Base-by-base conservation (phyloP, 768 basidiomycete genomes). In the Rhodotorula paludigena region DNA sequence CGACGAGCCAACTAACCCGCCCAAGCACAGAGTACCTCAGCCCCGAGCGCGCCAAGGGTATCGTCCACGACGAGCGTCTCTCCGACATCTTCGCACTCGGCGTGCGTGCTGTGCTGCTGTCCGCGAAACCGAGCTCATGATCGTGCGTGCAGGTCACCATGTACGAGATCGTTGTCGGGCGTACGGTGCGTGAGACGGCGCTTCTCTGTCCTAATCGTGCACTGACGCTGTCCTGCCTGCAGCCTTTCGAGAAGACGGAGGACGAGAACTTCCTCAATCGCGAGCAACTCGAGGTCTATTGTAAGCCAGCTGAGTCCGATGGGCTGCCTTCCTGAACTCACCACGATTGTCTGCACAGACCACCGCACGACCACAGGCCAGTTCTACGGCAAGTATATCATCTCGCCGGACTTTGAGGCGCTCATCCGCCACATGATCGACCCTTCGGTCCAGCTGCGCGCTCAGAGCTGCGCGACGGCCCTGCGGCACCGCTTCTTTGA, bases 51-150 rank as follows among this genome's bases (percentile, higher is more conserved):
- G 92, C 94, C 3, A 84, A 87, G 42, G 92, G 92, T 14, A 81
- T 87, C 52, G 85, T 85, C 12, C 94, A 99, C 74, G 94, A 99
- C 77, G 97, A 94, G 54, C 87, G 94, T 52, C 89, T 92, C 78
- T 88, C 89, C 1, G 94, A 81, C 60, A 76, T 81, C 30, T 81
- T 80, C 79, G 77, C 79, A 2, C 66, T 81, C 3, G 81, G 80
- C 9, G 80, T 81, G 53, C 51, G 39, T 52, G 20, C 3, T 4
- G 20, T n/a, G 16, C 41, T 32, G 44, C 35, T 21, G 4, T 15
- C 20, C 28, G 21, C 18, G 3, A 3, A 1, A 54, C 33, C 4
- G 44, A 38, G 41, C 11, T 20, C 23, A 30, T 62, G 39, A 48
- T 30, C 25, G 18, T 14, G 54, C 81, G 1, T 20, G 1, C 36